Evolutionary conservation across 441 rosid genomes (phyloP).

Genomic region (Brassica hybrid): DNA sequence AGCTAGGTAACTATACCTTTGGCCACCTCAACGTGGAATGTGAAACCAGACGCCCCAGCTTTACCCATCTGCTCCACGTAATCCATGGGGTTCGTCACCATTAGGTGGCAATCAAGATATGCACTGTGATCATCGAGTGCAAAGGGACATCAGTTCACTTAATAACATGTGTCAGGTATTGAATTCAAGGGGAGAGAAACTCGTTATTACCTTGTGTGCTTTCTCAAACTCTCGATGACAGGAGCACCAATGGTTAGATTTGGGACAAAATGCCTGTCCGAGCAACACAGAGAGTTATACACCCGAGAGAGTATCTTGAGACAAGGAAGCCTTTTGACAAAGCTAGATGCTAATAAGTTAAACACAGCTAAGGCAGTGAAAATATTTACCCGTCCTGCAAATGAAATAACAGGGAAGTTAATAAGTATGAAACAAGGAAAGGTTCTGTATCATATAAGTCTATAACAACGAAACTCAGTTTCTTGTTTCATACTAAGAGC

Average conservation of each 20-base stretch:
- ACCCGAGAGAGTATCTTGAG: neutral
- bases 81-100: slow-evolving; percentile 95
- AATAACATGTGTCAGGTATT: neutral
- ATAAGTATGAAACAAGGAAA: slow-evolving; percentile 15
- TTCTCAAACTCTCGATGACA: slow-evolving; percentile 86
- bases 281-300: slow-evolving; percentile 28
- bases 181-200: slow-evolving; percentile 24
- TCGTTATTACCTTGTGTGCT: slow-evolving; percentile 72
- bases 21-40: slow-evolving; percentile 88
- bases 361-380: neutral
- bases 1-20: slow-evolving; percentile 72
- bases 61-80: slow-evolving; percentile 77
- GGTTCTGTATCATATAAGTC: neutral
- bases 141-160: neutral
- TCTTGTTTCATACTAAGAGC: neutral
- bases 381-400: slow-evolving; percentile 89
- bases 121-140: slow-evolving; percentile 53
- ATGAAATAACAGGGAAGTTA: slow-evolving; percentile 27
- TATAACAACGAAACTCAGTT: slow-evolving; percentile 10
- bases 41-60: slow-evolving; percentile 95
- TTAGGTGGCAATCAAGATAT: slow-evolving; percentile 92
- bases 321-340: neutral
- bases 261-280: slow-evolving; percentile 81
- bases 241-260: slow-evolving; percentile 94
- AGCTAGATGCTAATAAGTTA: neutral